phyloP scores from a whole-genome alignment of 1,284 basidiomycete species.

The Neonothopanus nambi region DNA sequence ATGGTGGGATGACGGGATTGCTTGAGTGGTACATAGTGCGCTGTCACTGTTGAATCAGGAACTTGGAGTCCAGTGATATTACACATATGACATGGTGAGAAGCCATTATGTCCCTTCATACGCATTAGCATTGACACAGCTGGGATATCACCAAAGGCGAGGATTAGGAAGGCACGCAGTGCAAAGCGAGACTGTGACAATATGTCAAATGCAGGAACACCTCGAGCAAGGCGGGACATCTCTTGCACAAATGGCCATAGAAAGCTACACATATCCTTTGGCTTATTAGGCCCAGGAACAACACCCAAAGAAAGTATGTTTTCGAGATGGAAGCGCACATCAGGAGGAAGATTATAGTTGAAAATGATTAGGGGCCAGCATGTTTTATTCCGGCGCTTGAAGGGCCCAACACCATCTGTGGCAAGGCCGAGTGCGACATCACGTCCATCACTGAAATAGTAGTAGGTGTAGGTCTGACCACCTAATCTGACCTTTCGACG shows the following conservation, averaged over 20 bases:
- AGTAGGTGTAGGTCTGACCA: slow-evolving; percentile 17
- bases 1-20: slow-evolving; percentile 20
- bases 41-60: background rate
- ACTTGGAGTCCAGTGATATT: slow-evolving; percentile 35
- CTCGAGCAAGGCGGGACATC: slow-evolving; percentile 33
- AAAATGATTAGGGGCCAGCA: slow-evolving; percentile 44
- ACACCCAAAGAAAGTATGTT: slow-evolving; percentile 37
- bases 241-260: slow-evolving; percentile 39
- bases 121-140: slow-evolving; percentile 43
- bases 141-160: slow-evolving; percentile 46
- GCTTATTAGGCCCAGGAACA: slow-evolving; percentile 42
- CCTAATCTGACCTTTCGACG: slow-evolving; percentile 19
- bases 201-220: slow-evolving; percentile 36
- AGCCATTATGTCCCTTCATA: slow-evolving; percentile 49
- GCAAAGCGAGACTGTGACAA: slow-evolving; percentile 26
- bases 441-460: slow-evolving; percentile 29
- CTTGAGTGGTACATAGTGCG: slow-evolving; percentile 40
- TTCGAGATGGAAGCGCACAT: slow-evolving; percentile 21
- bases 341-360: slow-evolving; percentile 36
- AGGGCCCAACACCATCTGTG: slow-evolving; percentile 39
- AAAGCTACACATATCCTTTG: slow-evolving; percentile 42
- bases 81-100: slow-evolving; percentile 45
- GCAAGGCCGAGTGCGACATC: slow-evolving; percentile 37
- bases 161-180: slow-evolving; percentile 39
- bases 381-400: slow-evolving; percentile 35